phyloP scores from a whole-genome alignment of 371 early-diverging fungal species.

The Mucor circinelloides region DNA sequence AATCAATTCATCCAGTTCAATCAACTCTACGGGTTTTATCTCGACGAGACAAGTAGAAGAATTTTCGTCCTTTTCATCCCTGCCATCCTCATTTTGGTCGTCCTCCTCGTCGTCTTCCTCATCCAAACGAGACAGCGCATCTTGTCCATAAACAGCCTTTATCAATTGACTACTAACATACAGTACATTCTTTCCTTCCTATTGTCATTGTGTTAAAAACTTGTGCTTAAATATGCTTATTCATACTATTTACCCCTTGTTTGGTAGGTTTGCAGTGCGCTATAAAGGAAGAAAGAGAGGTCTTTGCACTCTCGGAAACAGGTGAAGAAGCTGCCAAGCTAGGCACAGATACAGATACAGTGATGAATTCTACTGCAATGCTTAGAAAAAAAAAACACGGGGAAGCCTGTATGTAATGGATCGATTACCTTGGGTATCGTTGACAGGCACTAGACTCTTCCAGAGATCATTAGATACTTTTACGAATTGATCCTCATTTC shows the following conservation, averaged over 20 bases:
- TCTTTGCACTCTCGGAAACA: neutral
- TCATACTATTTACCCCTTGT: slow-evolving; percentile 19
- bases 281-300: slow-evolving; percentile 11
- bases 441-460: slow-evolving; percentile 7
- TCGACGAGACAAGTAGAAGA: slow-evolving; percentile 6
- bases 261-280: slow-evolving; percentile 16
- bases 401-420: neutral
- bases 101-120: slow-evolving; percentile 34
- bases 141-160: slow-evolving; percentile 37
- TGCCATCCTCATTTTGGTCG: slow-evolving; percentile 24
- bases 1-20: slow-evolving; percentile 67
- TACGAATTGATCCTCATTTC: slow-evolving; percentile 20
- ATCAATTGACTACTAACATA: slow-evolving; percentile 30
- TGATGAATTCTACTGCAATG: slow-evolving; percentile 9
- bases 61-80: slow-evolving; percentile 11
- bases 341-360: slow-evolving; percentile 23
- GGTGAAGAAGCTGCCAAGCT: slow-evolving; percentile 4
- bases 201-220: neutral
- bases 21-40: slow-evolving; percentile 50
- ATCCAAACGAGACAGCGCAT: slow-evolving; percentile 36
- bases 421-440: slow-evolving; percentile 11
- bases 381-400: neutral
- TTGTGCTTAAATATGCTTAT: slow-evolving; percentile 1
- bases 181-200: slow-evolving; percentile 13
- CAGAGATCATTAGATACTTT: slow-evolving; percentile 22